These are phyloP conservation scores for Blastobotrys peoriensis DNA, from an alignment of 805 yeast genomes.

Conservation along the genomic window DNA sequence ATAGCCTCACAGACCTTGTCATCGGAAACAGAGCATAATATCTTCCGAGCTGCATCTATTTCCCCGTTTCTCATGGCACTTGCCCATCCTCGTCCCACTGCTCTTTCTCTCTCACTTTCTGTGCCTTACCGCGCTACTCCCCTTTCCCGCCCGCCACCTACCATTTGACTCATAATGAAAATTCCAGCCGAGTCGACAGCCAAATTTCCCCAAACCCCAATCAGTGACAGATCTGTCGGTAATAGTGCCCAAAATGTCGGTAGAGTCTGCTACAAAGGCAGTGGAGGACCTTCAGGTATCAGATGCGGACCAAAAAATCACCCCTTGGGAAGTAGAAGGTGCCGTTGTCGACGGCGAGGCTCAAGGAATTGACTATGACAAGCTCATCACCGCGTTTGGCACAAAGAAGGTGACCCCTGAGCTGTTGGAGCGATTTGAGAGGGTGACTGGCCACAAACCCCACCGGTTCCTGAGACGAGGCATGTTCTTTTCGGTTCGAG, in stretches of 20 bases:
- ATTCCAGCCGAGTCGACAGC: no score
- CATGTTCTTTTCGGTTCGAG: constrained; percentile 83
- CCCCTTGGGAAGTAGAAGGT: constrained; percentile 99
- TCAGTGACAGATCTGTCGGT: not conserved
- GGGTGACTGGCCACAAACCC: constrained; percentile 84
- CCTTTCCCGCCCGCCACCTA: no score
- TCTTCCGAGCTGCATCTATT: no score
- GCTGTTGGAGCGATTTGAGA: constrained; percentile 65
- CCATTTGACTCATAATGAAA: no score
- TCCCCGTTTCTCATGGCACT: no score
- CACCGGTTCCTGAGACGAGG: constrained; percentile 89
- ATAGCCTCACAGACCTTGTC: no score
- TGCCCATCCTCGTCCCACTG: no score
- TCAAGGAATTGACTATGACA: constrained; percentile 89
- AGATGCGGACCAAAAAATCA: constrained; percentile 46
- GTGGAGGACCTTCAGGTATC: constrained; percentile 1
- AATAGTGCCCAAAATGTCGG: not conserved
- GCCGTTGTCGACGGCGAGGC: constrained; percentile 92
- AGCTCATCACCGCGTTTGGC: constrained; percentile 81
- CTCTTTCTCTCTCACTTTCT: no score
- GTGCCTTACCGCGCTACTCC: no score
- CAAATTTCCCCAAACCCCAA: no score
- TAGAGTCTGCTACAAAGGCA: not conserved
- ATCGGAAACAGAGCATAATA: no score
- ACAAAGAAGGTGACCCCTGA: constrained; percentile 66